A percentile compares a stretch with the other conserved stretches of the same genome.
Conservation (phyloP, 1,284 basidiomycete species). For the Xerocomus cyaneibrunnescens region DNA sequence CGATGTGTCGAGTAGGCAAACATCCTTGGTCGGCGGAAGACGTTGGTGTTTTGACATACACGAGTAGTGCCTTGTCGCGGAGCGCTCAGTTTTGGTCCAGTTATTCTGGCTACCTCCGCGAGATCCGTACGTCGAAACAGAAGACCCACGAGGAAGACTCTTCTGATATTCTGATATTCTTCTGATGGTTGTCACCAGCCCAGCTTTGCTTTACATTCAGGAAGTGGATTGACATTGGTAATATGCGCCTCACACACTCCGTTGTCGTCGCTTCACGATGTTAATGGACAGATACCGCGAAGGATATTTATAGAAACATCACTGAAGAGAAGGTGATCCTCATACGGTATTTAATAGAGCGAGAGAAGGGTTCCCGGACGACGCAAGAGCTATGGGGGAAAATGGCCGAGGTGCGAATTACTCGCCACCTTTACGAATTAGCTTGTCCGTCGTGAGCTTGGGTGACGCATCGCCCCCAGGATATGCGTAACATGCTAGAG, state of each 20-base stretch:
- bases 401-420: conserved; percentile 32
- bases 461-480: conserved; percentile 22
- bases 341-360: conserved; percentile 46
- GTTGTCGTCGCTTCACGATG: conserved; percentile 12
- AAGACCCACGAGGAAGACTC: conserved; percentile 11
- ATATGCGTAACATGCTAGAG: conserved; percentile 29
- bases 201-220: conserved; percentile 73
- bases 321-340: conserved; percentile 57
- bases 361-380: conserved; percentile 40
- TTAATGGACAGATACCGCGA: conserved; percentile 53
- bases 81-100: conserved; percentile 82
- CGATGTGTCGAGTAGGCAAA: conserved; percentile 57
- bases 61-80: conserved; percentile 60
- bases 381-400: conserved; percentile 29
- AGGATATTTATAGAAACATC: conserved; percentile 63
- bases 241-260: conserved; percentile 10
- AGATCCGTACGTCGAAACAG: conserved; percentile 56
- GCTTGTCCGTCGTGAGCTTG: neutral
- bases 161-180: conserved; percentile 6
- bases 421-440: neutral
- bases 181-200: conserved; percentile 40
- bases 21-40: conserved; percentile 3
- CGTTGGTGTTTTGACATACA: conserved; percentile 2
- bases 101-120: conserved; percentile 76
- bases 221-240: conserved; percentile 70